Base-by-base conservation (phyloP, 768 basidiomycete species). In the Boletus barrowsii region DNA sequence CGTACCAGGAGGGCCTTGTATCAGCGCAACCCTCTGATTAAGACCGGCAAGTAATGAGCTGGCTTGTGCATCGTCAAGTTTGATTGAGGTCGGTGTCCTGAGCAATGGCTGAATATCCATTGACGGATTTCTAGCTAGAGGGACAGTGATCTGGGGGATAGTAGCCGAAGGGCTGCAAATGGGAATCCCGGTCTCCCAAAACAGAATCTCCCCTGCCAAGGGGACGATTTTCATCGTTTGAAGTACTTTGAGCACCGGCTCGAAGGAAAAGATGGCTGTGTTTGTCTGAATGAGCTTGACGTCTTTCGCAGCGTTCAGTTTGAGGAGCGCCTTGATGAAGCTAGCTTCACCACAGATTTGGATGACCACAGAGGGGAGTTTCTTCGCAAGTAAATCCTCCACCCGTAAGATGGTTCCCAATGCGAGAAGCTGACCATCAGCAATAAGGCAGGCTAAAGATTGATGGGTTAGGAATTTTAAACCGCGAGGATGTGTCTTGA, bases 1-100 rank as follows among this genome's bases (percentile, higher is more conserved):
- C 75, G 20, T 67, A 86, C 86, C 86, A 39, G 86, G 86, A 0
- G 86, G 87, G 1, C 86, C 87, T 71, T 88, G 86, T 30, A 88
- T 83, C 10, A 88, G 61, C 2, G 83, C 80, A 1, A 88, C 72
- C 5, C 63, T 69, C 54, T 85, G 83, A 0, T 76, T 80, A 6
- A 88, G 70, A 10, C 83, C 82, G 0, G 77, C 64, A 2, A 85
- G 60, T 5, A 87, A 68, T 0, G 76, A 73, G 2, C 39, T 51
- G 0, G 66, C 62, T 49, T 88, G 86, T 0, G 81, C 77, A 0
- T 58, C 32, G 60, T 87, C 86, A 0, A 88, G 75, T 2, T 54
- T 56, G 36, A 87, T 77, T 3, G 73, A 47, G 24, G 70, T 76
- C 0, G 71, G 53, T 1, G 76, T 71, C 0, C 55, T 8, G 4